Base-by-base conservation (phyloP, 2,329 filamentous ascomycete species). In the Colletotrichum salicis region DNA sequence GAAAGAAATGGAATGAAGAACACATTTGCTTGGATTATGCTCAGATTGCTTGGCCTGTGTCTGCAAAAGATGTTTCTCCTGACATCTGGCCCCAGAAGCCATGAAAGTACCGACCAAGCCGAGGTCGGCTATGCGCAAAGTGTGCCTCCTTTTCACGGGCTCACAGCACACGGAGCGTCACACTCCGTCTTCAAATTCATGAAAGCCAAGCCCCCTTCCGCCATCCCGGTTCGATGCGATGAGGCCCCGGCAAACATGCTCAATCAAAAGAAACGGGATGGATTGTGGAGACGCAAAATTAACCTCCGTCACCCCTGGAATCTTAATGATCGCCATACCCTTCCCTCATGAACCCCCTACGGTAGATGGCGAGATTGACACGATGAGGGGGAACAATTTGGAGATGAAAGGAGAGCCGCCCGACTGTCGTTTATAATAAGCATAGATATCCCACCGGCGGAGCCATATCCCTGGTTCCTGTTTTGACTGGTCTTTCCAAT, bases 161-260 rank as follows among this genome's bases (percentile, higher is more conserved):
- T 69, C 48, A 45, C 65, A 59, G 59, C 59, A 64, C 4, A 41
- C 65, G 69, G 69, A 71, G 69, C 54, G 29, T 48, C 31, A 64
- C 54, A 29, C 57, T 71, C 69, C 69, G 69, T 56, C 33, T 48
- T 64, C 33, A 33, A 15, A 48, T 60, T n/a, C 41, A 33, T 35
- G 41, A 54, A 24, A 51, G 57, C 31, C 64, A 55, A 69, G 54
- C 33, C 59, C 59, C 33, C 64, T 48, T 69, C 27, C 35, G 69
- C 59, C 69, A 69, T 56, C 58, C 48, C 33, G 35, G 58, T 37
- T 45, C n/a, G 41, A 35, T 31, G 27, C 52, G 24, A 5, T 54
- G n/a, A 48, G 27, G 41, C 24, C 60, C 67, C 45, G 59, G 54
- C 54, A 29, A 33, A 37, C 8, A 6, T 6, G 15, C 54, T 71